A percentile compares a stretch with the other conserved stretches of the same genome.
Conservation (phyloP, 106 monocot species). For the Platanthera guangdongensis region DNA sequence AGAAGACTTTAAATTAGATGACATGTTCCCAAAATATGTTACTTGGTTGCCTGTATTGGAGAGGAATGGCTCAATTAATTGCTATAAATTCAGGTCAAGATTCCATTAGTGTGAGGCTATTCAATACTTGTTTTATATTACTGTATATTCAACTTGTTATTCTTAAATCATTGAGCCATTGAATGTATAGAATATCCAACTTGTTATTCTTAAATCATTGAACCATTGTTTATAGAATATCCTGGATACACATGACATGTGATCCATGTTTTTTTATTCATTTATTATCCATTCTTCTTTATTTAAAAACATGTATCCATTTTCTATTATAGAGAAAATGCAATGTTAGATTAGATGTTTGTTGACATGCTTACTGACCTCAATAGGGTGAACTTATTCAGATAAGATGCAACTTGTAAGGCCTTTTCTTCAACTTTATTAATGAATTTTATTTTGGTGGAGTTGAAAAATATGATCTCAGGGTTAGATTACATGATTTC, state of each 20-base stretch:
- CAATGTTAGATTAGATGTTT: neutral
- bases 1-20: neutral
- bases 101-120: neutral
- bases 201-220: neutral
- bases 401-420: neutral
- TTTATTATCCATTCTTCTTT: neutral
- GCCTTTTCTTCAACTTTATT: neutral
- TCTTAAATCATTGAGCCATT: neutral
- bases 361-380: neutral
- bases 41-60: neutral
- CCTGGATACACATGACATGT: neutral
- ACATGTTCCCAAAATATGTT: neutral
- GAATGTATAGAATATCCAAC: neutral
- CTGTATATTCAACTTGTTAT: neutral
- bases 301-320: neutral
- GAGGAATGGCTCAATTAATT: neutral
- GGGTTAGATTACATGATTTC: too few relatives aligned
- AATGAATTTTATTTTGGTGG: neutral
- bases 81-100: neutral
- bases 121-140: neutral
- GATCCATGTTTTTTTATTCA: neutral
- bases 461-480: neutral
- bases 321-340: neutral
- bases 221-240: neutral
- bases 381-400: neutral